Base-by-base conservation (phyloP, 805 yeast species). In the Yarrowia bubula region DNA sequence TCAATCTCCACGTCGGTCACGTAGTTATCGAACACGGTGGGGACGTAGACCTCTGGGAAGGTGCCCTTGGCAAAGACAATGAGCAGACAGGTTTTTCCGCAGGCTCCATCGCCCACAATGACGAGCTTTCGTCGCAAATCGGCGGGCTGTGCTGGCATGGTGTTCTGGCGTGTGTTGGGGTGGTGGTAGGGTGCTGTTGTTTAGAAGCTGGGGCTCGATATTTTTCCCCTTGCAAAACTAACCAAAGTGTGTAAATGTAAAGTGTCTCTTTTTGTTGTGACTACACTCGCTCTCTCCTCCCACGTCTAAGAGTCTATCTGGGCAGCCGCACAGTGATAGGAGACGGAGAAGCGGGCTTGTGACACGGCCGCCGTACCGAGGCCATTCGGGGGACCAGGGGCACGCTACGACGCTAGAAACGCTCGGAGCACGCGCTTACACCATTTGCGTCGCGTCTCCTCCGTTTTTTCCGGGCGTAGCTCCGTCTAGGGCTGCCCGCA, bases 51-150 rank as follows among this genome's bases (percentile, higher is more conserved):
- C 77, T 90, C 96, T 67, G 97, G 97, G 83, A 91, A 92, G 70
- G 86, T 90, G 74, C 91, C 96, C 80, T 87, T 90, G 71, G 89
- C 88, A 76, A 86, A 84, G 89, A 80, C 82, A 51, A 91, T 91
- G 77, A 91, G 83, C 72, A 91, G 81, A 84, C 96, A 92, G 10
- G 97, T 92, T 76, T 91, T 91, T 80, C 97, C 97, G 82, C 97
- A 91, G 67, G 96, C 96, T 86, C 97, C 97, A 77, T 91, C 97
- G 77, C 97, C 97, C 65, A 91, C 97, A 75, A 92, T 90, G 76
- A 92, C 97, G 74, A 91, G 83, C 79, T 91, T 91, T 68, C 72
- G 65, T 68, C 73, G 68, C 41, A 70, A 61, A 63, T 71, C 73
- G 44, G 72, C 71, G 47, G 71, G 72, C 65, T 68, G 72, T 42